These are phyloP conservation scores for Phytophthora multivora DNA, from an alignment of 352 stramenopile genomes.

Conservation along the genomic window DNA sequence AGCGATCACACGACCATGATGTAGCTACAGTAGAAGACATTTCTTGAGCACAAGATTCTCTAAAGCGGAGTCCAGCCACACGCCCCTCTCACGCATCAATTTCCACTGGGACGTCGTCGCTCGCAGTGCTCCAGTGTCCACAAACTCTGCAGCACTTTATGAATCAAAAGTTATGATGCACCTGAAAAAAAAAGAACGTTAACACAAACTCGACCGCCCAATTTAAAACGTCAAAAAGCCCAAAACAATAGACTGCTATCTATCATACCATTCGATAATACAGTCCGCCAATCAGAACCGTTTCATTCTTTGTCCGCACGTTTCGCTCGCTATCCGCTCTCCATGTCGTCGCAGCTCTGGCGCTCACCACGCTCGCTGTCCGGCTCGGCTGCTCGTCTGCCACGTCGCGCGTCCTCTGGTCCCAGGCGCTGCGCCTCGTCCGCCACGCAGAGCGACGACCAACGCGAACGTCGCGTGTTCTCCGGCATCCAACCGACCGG, in stretches of 20 bases:
- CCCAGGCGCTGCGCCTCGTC: constrained; percentile 4
- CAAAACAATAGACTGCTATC: background rate
- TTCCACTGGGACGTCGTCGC: too few relatives aligned
- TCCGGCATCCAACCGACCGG: constrained; percentile 98
- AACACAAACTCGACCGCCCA: background rate
- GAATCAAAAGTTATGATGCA: too few relatives aligned
- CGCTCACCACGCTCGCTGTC: constrained; percentile 1
- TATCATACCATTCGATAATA: background rate
- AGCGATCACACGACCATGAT: too few relatives aligned
- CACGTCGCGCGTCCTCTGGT: background rate
- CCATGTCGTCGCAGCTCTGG: constrained; percentile 24
- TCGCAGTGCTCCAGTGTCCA: too few relatives aligned
- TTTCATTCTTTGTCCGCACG: constrained; percentile 1
- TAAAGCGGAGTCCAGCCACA: too few relatives aligned
- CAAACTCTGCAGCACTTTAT: too few relatives aligned
- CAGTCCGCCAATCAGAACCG: constrained; percentile 7
- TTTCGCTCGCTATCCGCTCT: constrained; percentile 4
- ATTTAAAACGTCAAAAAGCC: too few relatives aligned
- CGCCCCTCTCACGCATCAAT: too few relatives aligned
- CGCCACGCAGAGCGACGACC: constrained; percentile 10
- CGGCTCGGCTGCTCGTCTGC: background rate
- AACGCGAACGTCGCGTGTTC: constrained; percentile 87
- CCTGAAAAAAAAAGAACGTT: background rate
- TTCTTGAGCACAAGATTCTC: too few relatives aligned
- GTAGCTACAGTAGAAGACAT: too few relatives aligned